Evolutionary conservation across 352 stramenopile species (phyloP).

Genomic region (Pythium plurisporium): DNA sequence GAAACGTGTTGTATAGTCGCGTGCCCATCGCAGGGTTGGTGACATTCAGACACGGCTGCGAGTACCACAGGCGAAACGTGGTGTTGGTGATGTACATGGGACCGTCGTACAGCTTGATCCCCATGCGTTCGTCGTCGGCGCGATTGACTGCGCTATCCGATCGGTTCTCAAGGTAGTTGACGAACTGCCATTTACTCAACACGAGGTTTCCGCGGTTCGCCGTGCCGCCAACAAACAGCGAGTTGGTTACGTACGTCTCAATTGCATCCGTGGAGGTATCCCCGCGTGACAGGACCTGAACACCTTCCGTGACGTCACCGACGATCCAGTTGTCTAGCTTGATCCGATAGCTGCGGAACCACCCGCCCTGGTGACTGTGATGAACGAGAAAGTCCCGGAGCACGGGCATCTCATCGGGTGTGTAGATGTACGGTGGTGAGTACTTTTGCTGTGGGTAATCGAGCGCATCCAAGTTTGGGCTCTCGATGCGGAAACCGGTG

Average conservation of each 20-base stretch:
- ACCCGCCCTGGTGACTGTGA: constrained; percentile 34
- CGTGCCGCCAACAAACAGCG: constrained; percentile 33
- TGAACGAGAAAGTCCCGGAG: constrained; percentile 30
- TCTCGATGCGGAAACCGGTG: constrained; percentile 32
- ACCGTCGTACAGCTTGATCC: constrained; percentile 37
- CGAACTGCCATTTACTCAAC: constrained; percentile 24
- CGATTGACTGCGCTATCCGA: constrained; percentile 32
- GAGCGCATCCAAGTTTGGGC: constrained; percentile 25
- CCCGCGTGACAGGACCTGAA: constrained; percentile 33
- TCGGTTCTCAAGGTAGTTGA: constrained; percentile 36
- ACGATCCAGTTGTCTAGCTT: constrained; percentile 31
- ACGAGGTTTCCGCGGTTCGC: constrained; percentile 39
- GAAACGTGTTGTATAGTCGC: constrained; percentile 32
- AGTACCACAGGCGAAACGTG: constrained; percentile 34
- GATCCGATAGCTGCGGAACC: constrained; percentile 30
- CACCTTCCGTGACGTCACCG: constrained; percentile 31
- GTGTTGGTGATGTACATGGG: constrained; percentile 31
- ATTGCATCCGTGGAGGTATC: constrained; percentile 24
- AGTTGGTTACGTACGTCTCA: constrained; percentile 33
- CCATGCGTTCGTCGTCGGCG: constrained; percentile 25
- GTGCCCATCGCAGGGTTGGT: constrained; percentile 34
- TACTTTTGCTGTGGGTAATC: constrained; percentile 26
- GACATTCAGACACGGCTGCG: constrained; percentile 36
- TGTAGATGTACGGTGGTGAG: constrained; percentile 29
- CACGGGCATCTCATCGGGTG: constrained; percentile 24